Evolutionary conservation across 192 early-diverging fungal species (phyloP).

Genomic region (Coemansia sp.): DNA sequence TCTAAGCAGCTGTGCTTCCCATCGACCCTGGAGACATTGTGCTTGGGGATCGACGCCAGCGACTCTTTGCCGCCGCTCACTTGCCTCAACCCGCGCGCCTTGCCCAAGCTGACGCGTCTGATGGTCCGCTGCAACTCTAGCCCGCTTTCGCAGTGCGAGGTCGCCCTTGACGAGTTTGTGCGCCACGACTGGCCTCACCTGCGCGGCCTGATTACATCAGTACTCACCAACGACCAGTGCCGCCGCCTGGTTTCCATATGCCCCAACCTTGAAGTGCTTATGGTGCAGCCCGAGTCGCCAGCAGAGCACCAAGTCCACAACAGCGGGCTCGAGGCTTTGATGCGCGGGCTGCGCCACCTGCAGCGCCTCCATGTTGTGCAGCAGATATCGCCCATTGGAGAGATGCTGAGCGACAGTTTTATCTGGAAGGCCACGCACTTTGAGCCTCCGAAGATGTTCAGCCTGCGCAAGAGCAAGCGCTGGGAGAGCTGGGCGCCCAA

Average conservation of each 20-base stretch:
- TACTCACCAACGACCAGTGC: conserved; percentile 51
- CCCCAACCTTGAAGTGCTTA: conserved; percentile 46
- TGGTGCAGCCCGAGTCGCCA: conserved; percentile 52
- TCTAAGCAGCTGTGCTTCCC: conserved; percentile 49
- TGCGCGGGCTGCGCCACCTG: conserved; percentile 34
- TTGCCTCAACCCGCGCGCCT: conserved; percentile 44
- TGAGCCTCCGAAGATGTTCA: conserved; percentile 48
- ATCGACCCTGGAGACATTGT: conserved; percentile 50
- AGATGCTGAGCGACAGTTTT: conserved; percentile 53
- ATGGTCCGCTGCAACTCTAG: conserved; percentile 52
- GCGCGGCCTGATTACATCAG: conserved; percentile 47
- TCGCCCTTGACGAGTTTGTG: conserved; percentile 43
- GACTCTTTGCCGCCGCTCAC: conserved; percentile 42
- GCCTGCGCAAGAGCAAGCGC: conserved; percentile 41
- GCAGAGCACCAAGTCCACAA: conserved; percentile 54
- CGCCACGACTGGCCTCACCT: conserved; percentile 46
- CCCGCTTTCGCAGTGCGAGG: conserved; percentile 44
- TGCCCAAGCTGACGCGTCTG: conserved; percentile 43
- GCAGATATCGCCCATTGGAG: conserved; percentile 54
- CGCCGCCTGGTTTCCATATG: conserved; percentile 27
- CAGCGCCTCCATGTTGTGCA: conserved; percentile 47
- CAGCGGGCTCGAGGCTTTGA: conserved; percentile 42
- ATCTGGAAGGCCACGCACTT: conserved; percentile 50
- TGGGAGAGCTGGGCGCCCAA: conserved; percentile 55
- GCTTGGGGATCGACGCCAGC: conserved; percentile 47